phyloP scores from a whole-genome alignment of 2,329 filamentous ascomycete species.

The Aspergillus ustus region DNA sequence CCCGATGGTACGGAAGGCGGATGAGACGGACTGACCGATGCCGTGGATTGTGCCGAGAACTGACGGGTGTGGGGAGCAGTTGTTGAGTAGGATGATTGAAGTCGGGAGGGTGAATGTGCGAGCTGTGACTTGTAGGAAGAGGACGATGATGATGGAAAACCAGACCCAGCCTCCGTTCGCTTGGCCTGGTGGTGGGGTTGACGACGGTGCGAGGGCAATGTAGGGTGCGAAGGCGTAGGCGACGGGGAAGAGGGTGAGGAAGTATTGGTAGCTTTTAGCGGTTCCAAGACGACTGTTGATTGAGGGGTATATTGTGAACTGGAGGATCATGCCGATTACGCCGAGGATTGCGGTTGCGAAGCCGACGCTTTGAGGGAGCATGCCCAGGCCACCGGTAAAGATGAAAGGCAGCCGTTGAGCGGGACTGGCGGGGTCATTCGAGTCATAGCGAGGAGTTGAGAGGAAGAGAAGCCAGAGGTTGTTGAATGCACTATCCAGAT shows the following conservation, averaged over 20 bases:
- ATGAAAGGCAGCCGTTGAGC: conserved; percentile 56
- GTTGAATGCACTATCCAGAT: conserved; percentile 67
- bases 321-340: conserved; percentile 72
- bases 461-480: conserved; percentile 78
- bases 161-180: conserved; percentile 59
- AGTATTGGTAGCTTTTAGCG: conserved; percentile 68
- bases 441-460: conserved; percentile 67
- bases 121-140: conserved; percentile 71
- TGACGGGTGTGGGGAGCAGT: conserved; percentile 63
- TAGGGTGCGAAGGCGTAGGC: conserved; percentile 75
- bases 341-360: conserved; percentile 77
- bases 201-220: conserved; percentile 69
- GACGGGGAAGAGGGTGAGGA: conserved; percentile 71
- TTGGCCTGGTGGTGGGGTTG: conserved; percentile 46
- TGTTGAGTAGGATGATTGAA: conserved; percentile 64
- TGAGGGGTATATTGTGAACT: conserved; percentile 71
- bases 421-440: conserved; percentile 44
- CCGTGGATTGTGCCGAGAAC: conserved; percentile 65
- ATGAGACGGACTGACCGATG: conserved; percentile 60
- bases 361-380: conserved; percentile 72
- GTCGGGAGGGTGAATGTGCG: conserved; percentile 70
- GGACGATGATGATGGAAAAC: conserved; percentile 66
- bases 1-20: conserved; percentile 60
- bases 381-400: conserved; percentile 73
- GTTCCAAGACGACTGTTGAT: conserved; percentile 71